Evolutionary conservation across 345 rosid genomes (phyloP).

Genomic region (Cardamine chenopodiifolia): DNA sequence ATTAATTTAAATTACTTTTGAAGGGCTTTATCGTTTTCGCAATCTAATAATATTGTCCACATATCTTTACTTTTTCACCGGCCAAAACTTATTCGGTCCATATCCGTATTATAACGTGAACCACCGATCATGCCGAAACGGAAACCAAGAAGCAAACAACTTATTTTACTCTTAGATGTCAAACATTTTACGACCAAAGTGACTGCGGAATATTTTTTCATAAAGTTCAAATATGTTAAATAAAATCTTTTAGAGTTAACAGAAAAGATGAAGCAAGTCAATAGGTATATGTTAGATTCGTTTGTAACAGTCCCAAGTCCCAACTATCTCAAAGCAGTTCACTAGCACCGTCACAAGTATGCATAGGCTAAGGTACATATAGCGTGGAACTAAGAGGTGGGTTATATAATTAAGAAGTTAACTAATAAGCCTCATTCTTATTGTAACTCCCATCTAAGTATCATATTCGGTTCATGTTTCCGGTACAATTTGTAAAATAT

Average conservation of each 20-base stretch:
- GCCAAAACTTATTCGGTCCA: conserved; percentile 37
- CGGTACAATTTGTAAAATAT: background rate
- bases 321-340: background rate
- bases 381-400: background rate
- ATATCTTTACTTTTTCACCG: conserved; percentile 33
- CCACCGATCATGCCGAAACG: conserved; percentile 7
- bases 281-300: background rate
- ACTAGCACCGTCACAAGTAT: background rate
- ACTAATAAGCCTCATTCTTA: background rate
- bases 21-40: conserved; percentile 23
- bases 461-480: background rate
- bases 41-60: conserved; percentile 35
- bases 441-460: background rate
- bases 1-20: conserved; percentile 9
- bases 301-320: background rate
- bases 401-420: background rate
- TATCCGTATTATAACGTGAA: conserved; percentile 21
- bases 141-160: background rate
- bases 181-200: background rate
- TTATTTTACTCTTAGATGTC: background rate
- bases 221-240: background rate
- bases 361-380: background rate
- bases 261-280: background rate
- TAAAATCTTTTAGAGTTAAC: background rate
- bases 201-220: background rate